A percentile compares a stretch with the other conserved stretches of the same genome.
These are phyloP conservation scores for Austroboletus eburneus DNA, from an alignment of 768 basidiomycete genomes.

Conservation along the genomic window DNA sequence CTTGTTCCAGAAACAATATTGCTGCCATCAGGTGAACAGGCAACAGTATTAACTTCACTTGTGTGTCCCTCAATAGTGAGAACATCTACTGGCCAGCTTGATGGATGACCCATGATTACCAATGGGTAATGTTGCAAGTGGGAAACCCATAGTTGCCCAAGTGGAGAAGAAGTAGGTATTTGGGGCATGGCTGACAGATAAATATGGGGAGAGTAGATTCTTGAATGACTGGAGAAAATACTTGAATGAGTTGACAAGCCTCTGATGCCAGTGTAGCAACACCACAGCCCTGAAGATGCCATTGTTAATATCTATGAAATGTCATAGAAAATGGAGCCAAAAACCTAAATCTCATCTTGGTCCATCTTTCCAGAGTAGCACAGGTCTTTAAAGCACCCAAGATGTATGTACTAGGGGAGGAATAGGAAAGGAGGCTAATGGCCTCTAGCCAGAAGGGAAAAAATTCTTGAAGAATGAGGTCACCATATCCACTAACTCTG, in stretches of 20 bases:
- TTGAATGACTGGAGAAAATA: background rate
- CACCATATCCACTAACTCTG: constrained; percentile 13
- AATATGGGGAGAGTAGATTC: background rate
- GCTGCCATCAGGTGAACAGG: no score
- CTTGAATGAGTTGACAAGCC: background rate
- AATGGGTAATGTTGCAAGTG: background rate
- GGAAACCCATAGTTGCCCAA: background rate
- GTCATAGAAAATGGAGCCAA: background rate
- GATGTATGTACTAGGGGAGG: constrained; percentile 2
- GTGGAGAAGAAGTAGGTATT: background rate
- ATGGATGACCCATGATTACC: background rate
- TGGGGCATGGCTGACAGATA: background rate
- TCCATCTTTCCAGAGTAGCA: constrained; percentile 8
- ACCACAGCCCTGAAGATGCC: constrained; percentile 7
- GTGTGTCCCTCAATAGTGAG: no score
- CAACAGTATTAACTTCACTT: no score
- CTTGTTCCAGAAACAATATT: no score
- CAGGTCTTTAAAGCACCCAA: constrained; percentile 11
- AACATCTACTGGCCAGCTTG: background rate
- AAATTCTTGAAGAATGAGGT: constrained; percentile 18
- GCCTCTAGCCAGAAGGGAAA: constrained; percentile 40
- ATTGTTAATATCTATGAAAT: background rate
- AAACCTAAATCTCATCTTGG: constrained; percentile 18
- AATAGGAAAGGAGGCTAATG: constrained; percentile 20
- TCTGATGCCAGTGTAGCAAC: background rate